Base-by-base conservation (phyloP, 1,284 basidiomycete species). In the Cystobasidium pallidum region DNA sequence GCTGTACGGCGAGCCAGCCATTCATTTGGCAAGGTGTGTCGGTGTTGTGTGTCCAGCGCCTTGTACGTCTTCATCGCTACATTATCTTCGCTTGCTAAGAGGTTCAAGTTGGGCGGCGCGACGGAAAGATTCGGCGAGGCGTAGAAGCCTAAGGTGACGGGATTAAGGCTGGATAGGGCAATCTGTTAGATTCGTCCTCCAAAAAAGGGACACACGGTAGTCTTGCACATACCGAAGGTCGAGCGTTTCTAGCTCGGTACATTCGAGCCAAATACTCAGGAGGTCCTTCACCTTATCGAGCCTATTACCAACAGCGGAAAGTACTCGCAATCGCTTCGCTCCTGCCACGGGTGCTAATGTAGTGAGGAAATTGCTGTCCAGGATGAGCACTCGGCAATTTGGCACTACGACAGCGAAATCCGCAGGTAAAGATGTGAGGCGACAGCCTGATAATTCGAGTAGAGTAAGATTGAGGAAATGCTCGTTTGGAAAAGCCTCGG, bases 81-180 rank as follows among this genome's bases (percentile, higher is more conserved):
- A 26, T 64, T 67, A 0, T 59, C 21, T 57, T 57, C 21, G n/a
- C 36, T n/a, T 13, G 59, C 34, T 2, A 73, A 19, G 1, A 68
- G 55, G 26, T 52, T 26, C 43, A 39, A 21, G 32, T 57, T 57
- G 3, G 49, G 45, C 1, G 62, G 71, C 24, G 45, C 62, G 4
- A 39, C 21, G 19, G 19, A 63, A 28, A 28, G 10, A 66, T 70
- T 64, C 0, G 73, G 75, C 1, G 73, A 75, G 28, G 95, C 85
- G 81, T 96, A 96, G 88, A 92, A 94, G 6, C 90, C 90, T n/a
- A 94, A 86, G 30, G 92, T 95, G 75, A 90, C 91, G 63, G 94
- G 93, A 80, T 97, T 96, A 91, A 94, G 94, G 83, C 89, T 90
- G n/a, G n/a, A n/a, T n/a, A n/a, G n/a, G n/a, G n/a, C n/a, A n/a